Base-by-base conservation (phyloP, 176 grass and related monocot species). In the Rhynchospora breviuscula region DNA sequence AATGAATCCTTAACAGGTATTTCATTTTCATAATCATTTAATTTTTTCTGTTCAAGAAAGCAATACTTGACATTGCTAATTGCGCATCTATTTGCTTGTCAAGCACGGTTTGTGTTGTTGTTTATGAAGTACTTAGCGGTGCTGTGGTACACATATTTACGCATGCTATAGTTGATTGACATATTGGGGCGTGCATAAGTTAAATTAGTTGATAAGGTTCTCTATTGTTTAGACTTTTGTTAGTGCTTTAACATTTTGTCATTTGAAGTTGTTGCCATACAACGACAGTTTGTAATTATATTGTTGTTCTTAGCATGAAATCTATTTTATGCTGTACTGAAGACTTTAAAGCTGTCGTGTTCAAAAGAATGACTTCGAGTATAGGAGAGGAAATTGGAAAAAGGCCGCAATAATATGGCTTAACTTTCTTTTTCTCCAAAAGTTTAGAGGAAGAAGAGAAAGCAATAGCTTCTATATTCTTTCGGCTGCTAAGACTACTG, bases 231-330 rank as follows among this genome's bases (percentile, higher is more conserved):
- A 75, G 1, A 75, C 19, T 47, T 49, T 49, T 74, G 18, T n/a
- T 10, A 31, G 23, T 65, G 63, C 29, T 65, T 65, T 14, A 65
- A 65, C 44, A 48, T 25, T 25, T 48, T 75, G 70, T 75, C 44
- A 75, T 35, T 21, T 75, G 70, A 15, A 75, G 70, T 75, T 8
- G 70, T 75, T 75, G 70, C 17, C 11, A 75, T 52, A 75, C 46
- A 75, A 68, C 26, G 65, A 68, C 65, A 68, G 65, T 23, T 35
- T 68, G 63, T 66, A 66, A 18, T 66, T 29, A 66, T 66, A 29
- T 66, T 66, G 65, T 68, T 68, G 22, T 35, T 29, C 12, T 35
- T 68, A 35, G 22, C n/a, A 13, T 68, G 10, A 29, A 29, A 29
- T 21, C 22, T 29, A 68, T 21, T 29, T 35, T 5, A 68, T 68